A percentile compares a stretch with the other conserved stretches of the same genome.
Evolutionary conservation across 2,329 filamentous ascomycete genomes (phyloP).

Genomic region (Botryotinia convoluta): DNA sequence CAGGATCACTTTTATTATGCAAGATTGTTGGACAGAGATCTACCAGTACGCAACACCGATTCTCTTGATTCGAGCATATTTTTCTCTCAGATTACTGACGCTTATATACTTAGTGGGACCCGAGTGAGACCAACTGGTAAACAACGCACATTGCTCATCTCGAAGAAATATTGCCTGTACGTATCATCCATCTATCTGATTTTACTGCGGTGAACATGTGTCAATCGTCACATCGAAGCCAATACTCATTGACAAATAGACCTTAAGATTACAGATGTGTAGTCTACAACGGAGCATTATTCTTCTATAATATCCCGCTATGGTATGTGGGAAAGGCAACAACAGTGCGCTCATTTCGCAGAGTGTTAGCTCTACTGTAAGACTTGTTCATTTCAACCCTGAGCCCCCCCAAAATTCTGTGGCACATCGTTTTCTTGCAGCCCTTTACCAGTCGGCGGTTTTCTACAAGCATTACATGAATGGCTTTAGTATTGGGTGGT

Average conservation of each 20-base stretch:
- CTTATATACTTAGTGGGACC: background rate
- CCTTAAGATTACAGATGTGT: background rate
- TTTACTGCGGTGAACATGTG: background rate
- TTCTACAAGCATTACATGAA: background rate
- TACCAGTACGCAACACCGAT: background rate
- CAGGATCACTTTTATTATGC: background rate
- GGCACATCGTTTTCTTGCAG: background rate
- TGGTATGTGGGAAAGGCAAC: background rate
- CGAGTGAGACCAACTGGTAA: background rate
- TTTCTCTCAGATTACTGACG: background rate
- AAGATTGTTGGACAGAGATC: background rate
- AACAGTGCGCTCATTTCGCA: background rate
- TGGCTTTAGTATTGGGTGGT: background rate
- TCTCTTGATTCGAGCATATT: background rate
- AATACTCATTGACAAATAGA: background rate
- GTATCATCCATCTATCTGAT: background rate
- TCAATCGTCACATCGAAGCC: too few species aligned
- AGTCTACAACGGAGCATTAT: background rate
- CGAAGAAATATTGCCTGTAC: background rate
- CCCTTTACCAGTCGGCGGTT: background rate
- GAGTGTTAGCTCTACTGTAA: background rate
- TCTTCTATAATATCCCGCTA: background rate
- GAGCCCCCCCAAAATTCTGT: background rate
- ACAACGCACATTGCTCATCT: background rate
- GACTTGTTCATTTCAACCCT: background rate